phyloP scores from a whole-genome alignment of 768 basidiomycete genomes.

The Ramaria sp. region DNA sequence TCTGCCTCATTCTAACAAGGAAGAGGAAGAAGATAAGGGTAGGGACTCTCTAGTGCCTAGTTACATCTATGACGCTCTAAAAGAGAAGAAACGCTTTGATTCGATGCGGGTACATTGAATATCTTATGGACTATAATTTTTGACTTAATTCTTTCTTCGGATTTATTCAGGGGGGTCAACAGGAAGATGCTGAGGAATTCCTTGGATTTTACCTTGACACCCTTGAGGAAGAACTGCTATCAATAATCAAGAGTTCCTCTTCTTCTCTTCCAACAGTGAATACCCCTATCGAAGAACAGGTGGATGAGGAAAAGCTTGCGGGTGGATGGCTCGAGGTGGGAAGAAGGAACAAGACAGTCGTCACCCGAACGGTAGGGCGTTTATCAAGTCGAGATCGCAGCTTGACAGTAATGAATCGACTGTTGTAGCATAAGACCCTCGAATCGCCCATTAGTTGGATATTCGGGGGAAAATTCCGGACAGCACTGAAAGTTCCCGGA shows the following conservation, averaged over 20 bases:
- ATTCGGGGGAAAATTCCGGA: constrained; percentile 89
- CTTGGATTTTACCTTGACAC: constrained; percentile 96
- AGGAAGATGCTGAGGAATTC: constrained; percentile 98
- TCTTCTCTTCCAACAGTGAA: constrained; percentile 12
- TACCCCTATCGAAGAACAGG: constrained; percentile 31
- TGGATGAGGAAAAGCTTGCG: constrained; percentile 32
- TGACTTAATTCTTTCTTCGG: not conserved
- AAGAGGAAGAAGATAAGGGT: constrained; percentile 36
- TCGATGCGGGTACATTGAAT: constrained; percentile 65
- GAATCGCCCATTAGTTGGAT: constrained; percentile 87
- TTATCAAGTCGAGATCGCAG: constrained; percentile 1
- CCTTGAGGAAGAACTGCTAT: constrained; percentile 82
- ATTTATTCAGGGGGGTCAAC: constrained; percentile 62
- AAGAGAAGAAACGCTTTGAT: constrained; percentile 88
- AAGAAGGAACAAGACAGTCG: constrained; percentile 67
- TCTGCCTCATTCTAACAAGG: not conserved
- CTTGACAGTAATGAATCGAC: not conserved
- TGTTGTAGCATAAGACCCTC: constrained; percentile 51
- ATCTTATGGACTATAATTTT: constrained; percentile 6
- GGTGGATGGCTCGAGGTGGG: constrained; percentile 93
- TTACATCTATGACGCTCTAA: constrained; percentile 86
- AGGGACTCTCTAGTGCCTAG: constrained; percentile 67
- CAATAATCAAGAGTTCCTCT: constrained; percentile 34
- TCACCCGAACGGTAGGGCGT: constrained; percentile 58
- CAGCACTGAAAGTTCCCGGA: constrained; percentile 68